These are phyloP conservation scores for Diplodia sapinea DNA, from an alignment of 2,329 filamentous ascomycete genomes.

Conservation along the genomic window DNA sequence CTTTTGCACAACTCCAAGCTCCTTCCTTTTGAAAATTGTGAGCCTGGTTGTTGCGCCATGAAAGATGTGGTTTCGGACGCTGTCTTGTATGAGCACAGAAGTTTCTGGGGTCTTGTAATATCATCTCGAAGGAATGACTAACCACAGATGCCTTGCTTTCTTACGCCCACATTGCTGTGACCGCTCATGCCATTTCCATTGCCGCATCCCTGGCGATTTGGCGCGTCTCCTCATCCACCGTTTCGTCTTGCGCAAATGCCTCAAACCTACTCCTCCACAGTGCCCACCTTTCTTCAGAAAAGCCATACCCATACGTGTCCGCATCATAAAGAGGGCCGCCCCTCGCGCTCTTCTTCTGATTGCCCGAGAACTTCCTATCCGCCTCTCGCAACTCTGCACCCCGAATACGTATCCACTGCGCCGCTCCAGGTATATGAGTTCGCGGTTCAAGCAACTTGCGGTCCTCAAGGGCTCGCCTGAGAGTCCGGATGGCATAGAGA, in stretches of 20 bases:
- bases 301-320: neutral
- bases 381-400: neutral
- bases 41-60: neutral
- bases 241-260: neutral
- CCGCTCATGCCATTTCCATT: neutral
- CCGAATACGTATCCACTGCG: neutral
- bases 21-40: no score
- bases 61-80: neutral
- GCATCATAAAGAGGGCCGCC: neutral
- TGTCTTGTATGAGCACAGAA: neutral
- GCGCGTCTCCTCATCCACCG: neutral
- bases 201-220: neutral
- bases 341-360: neutral
- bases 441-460: neutral
- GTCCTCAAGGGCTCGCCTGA: slow-evolving; percentile 1
- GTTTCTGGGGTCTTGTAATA: neutral
- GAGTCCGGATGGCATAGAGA: neutral
- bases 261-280: neutral
- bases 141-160: neutral
- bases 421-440: neutral
- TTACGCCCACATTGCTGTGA: neutral
- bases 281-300: neutral
- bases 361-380: neutral
- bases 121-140: neutral
- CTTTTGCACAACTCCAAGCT: no score